Evolutionary conservation across 1,139 yeast species (phyloP), one percentile per base, ranked within the genome.

Genomic region (Lodderomyces beijingensis): DNA sequence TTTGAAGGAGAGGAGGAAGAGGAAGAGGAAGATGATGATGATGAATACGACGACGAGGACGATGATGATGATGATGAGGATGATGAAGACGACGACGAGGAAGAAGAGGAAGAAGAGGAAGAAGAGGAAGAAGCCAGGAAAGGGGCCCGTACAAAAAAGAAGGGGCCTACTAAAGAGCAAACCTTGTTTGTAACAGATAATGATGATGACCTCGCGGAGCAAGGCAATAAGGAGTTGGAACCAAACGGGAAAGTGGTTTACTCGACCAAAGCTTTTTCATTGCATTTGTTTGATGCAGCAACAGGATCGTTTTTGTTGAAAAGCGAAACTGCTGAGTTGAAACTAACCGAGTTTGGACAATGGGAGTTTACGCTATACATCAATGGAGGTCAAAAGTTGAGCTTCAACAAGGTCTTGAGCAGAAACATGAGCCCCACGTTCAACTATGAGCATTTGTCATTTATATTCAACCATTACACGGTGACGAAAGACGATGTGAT

Each of bases 381-480:
- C 3, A 24, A 27, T 10, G 40, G 41, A 10, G 39, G 28, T 3
- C 35, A 39, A 2, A 33, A 35, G 3, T 37, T 52, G 16, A 38
- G 62, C 24, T 50, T 82, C 13, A 77, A 74, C 3, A 57, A 71
- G 4, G 46, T 53, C 1, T 50, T 85, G 16, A 51, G 60, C 12
- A 65, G 74, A 7, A 66, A 69, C 22, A 61, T 84, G 59, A 79
- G 74, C 45, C 88, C 94, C 1, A 68, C 74, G 10, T 81, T 85
- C 50, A 77, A 80, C 47, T 69, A 63, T 38, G 78, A 73, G 24
- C 68, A 70, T 21, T 43, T 55, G 8, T 69, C 85, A 0, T 83
- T 87, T 46, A 70, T 81, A 21, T 87, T 86, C 68, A 83, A 83
- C 49, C 68, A 74, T 42, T 62, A 60, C 20, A 33, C 39, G 1